phyloP scores from a whole-genome alignment of 2,329 filamentous ascomycete genomes.

The Penicillium sp. region DNA sequence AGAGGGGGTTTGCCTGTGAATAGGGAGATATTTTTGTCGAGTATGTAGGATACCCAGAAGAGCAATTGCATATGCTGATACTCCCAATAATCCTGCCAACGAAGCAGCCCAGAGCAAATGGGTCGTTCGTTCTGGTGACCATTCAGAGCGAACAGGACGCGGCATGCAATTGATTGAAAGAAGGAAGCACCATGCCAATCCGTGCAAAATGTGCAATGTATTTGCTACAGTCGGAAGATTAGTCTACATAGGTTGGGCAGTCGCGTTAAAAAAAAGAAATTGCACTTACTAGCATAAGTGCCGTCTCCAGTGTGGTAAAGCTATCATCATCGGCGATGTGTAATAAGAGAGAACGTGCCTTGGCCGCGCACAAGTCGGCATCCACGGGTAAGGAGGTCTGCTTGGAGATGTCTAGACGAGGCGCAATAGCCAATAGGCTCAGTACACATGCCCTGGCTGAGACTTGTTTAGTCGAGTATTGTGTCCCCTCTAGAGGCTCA shows the following conservation, averaged over 20 bases:
- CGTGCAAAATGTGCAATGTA: slow-evolving; percentile 10
- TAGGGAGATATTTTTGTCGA: slow-evolving; percentile 17
- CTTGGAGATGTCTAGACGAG: not conserved
- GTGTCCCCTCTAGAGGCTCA: not conserved
- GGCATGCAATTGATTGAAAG: slow-evolving; percentile 18
- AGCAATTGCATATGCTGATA: slow-evolving; percentile 11
- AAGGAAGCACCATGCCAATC: slow-evolving; percentile 17
- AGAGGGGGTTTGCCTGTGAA: slow-evolving; percentile 17
- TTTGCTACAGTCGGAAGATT: slow-evolving; percentile 8
- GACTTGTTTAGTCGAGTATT: not conserved
- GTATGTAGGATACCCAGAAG: slow-evolving; percentile 19
- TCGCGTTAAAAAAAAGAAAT: not conserved
- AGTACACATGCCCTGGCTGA: slow-evolving; percentile 18
- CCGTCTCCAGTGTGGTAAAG: slow-evolving; percentile 15
- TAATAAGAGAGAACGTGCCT: slow-evolving; percentile 12
- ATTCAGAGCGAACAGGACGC: slow-evolving; percentile 14
- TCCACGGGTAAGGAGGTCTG: slow-evolving; percentile 3
- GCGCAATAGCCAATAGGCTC: slow-evolving; percentile 11
- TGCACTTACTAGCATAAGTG: slow-evolving; percentile 14
- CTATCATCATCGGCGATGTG: slow-evolving; percentile 6
- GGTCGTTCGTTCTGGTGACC: slow-evolving; percentile 6
- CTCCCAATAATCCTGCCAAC: not conserved
- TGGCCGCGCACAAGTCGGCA: slow-evolving; percentile 6
- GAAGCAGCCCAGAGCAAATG: not conserved
- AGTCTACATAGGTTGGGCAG: not conserved